Conservation (phyloP, 495 filamentous ascomycete species). For the Parathielavia appendiculata region DNA sequence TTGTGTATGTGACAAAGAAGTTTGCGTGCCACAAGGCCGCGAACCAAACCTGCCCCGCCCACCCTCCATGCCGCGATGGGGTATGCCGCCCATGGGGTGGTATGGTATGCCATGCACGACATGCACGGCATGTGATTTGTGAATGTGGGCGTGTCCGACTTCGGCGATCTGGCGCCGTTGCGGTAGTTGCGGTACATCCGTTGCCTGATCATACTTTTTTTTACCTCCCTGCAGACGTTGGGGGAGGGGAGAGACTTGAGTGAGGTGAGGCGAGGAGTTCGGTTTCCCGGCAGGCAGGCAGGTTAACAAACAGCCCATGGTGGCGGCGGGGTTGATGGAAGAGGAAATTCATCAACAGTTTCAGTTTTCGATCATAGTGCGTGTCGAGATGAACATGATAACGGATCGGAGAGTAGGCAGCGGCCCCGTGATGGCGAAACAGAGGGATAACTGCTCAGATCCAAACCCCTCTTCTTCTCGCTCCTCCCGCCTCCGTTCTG, state of each 20-base stretch:
- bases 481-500: not conserved
- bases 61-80: too few relatives aligned
- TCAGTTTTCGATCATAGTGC: too few relatives aligned
- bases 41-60: too few relatives aligned
- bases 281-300: not conserved
- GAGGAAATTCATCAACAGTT: not conserved
- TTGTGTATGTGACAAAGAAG: too few relatives aligned
- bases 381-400: too few relatives aligned
- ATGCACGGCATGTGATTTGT: not conserved
- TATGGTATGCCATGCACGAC: not conserved
- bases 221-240: not conserved
- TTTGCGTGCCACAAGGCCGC: too few relatives aligned
- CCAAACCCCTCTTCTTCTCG: too few relatives aligned
- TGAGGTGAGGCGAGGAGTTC: not conserved
- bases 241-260: not conserved
- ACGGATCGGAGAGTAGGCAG: not conserved
- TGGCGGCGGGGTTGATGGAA: not conserved
- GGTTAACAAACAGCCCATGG: not conserved
- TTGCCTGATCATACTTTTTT: too few relatives aligned
- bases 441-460: not conserved
- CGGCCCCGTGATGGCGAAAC: not conserved
- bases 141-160: constrained; percentile 1
- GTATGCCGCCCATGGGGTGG: too few relatives aligned
- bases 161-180: constrained; percentile 5
- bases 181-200: not conserved